Conservation (phyloP, 2,329 filamentous ascomycete genomes). For the Aspergillus calidoustus region DNA sequence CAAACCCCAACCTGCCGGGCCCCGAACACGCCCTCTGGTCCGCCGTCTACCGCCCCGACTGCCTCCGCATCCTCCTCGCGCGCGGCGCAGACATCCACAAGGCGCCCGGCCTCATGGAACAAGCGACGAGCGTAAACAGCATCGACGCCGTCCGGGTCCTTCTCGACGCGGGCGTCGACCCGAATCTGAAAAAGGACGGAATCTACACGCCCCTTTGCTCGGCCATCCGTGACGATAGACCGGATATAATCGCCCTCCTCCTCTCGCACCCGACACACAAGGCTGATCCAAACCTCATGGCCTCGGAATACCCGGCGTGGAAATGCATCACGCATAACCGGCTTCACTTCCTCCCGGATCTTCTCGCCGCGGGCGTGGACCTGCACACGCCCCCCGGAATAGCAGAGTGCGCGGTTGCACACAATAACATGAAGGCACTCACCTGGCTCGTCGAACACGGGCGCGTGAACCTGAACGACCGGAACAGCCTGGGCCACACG, state of each 20-base stretch:
- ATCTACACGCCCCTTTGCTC: conserved; percentile 71
- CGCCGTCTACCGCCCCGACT: conserved; percentile 62
- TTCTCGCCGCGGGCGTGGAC: conserved; percentile 65
- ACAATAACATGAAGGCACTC: conserved; percentile 65
- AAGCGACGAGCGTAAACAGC: conserved; percentile 67
- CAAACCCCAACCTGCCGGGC: conserved; percentile 70
- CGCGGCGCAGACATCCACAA: conserved; percentile 66
- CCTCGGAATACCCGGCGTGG: conserved; percentile 68
- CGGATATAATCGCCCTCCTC: conserved; percentile 65
- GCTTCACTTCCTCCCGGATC: conserved; percentile 62
- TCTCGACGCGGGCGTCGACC: conserved; percentile 63
- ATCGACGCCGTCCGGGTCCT: conserved; percentile 64
- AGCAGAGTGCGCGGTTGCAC: conserved; percentile 65
- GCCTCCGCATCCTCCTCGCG: conserved; percentile 61
- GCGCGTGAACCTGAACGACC: conserved; percentile 65
- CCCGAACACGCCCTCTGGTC: conserved; percentile 73
- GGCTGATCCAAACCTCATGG: conserved; percentile 59
- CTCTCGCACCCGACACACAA: conserved; percentile 47
- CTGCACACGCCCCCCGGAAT: conserved; percentile 66
- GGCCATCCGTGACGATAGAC: conserved; percentile 68
- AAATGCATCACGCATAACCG: conserved; percentile 71
- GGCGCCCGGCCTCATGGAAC: conserved; percentile 66
- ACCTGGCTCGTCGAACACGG: conserved; percentile 63
- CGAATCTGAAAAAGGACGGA: conserved; percentile 67
- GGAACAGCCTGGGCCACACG: conserved; percentile 61